phyloP scores from a whole-genome alignment of 176 grass and related monocot genomes.

The Canna indica region DNA sequence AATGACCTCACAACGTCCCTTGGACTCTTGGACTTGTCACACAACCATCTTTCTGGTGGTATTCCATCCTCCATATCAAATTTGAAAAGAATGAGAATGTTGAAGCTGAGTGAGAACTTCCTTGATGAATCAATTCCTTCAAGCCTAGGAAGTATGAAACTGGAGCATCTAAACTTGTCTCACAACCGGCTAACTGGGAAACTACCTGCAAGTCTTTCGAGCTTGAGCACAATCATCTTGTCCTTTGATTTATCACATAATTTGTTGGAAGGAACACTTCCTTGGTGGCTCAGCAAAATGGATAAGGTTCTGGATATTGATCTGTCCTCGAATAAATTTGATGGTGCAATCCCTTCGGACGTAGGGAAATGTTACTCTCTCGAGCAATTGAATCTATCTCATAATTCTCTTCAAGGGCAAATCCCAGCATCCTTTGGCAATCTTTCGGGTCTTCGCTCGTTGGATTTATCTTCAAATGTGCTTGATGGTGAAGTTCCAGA shows the following conservation, averaged over 20 bases:
- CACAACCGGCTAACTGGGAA: constrained; percentile 1
- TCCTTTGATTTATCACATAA: constrained; percentile 1
- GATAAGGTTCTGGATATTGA: constrained; percentile 5
- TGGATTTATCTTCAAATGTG: constrained; percentile 3
- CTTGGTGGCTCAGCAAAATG: not conserved
- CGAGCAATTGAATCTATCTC: not conserved
- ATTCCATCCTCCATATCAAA: constrained; percentile 10
- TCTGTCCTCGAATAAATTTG: constrained; percentile 12
- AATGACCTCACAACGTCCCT: not conserved
- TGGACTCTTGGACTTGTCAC: constrained; percentile 5
- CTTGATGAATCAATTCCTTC: not conserved
- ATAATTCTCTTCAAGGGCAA: constrained; percentile 8
- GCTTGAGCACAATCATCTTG: not conserved
- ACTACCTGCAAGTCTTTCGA: not conserved
- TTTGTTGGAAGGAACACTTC: constrained; percentile 1
- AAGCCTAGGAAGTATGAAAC: not conserved
- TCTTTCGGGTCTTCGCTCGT: not conserved
- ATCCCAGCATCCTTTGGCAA: constrained; percentile 2
- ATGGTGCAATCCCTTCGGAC: not conserved
- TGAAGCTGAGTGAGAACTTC: not conserved
- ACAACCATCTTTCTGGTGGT: not conserved
- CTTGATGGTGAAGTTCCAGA: constrained; percentile 15
- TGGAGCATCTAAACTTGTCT: constrained; percentile 5
- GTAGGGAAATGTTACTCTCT: not conserved
- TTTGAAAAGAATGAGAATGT: not conserved